A percentile compares a stretch with the other conserved stretches of the same genome.
These are phyloP conservation scores for Gastrodia elata DNA, from an alignment of 106 monocot species.

Conservation along the genomic window DNA sequence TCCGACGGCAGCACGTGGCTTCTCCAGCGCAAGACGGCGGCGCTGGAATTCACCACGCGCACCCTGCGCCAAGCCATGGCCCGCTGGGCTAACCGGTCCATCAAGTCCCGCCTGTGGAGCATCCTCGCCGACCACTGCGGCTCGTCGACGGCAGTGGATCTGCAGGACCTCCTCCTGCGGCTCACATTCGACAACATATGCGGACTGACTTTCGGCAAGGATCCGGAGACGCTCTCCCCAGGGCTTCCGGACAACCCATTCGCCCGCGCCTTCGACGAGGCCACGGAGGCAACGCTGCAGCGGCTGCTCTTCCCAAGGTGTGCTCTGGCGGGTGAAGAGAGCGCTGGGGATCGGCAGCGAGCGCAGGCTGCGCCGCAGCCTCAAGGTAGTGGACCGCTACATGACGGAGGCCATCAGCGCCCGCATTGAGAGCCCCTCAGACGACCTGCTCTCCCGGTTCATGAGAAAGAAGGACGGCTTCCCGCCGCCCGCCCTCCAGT, in stretches of 20 bases:
- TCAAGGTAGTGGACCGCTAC: slow-evolving; percentile 51
- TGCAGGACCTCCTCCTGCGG: slow-evolving; percentile 75
- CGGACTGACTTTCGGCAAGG: slow-evolving; percentile 80
- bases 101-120: slow-evolving; percentile 52
- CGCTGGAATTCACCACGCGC: slow-evolving; percentile 86
- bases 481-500: slow-evolving; percentile 44
- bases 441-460: slow-evolving; percentile 83
- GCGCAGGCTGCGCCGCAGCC: slow-evolving; percentile 36
- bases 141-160: slow-evolving; percentile 25
- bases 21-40: slow-evolving; percentile 80
- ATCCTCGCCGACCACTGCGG: slow-evolving; percentile 41
- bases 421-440: slow-evolving; percentile 38
- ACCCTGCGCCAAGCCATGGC: slow-evolving; percentile 82
- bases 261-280: slow-evolving; percentile 61
- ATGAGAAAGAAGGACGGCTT: slow-evolving; percentile 63
- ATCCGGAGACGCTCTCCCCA: slow-evolving; percentile 73
- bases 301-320: slow-evolving; percentile 61
- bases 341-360: slow-evolving; percentile 50
- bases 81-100: slow-evolving; percentile 56
- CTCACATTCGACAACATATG: slow-evolving; percentile 92
- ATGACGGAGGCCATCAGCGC: slow-evolving; percentile 53
- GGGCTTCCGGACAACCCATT: slow-evolving; percentile 69
- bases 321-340: slow-evolving; percentile 81
- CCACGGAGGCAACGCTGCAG: slow-evolving; percentile 74
- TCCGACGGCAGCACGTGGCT: slow-evolving; percentile 82